Evolutionary conservation across 352 stramenopile genomes (phyloP).

Genomic region (Phytophthora crassamura): DNA sequence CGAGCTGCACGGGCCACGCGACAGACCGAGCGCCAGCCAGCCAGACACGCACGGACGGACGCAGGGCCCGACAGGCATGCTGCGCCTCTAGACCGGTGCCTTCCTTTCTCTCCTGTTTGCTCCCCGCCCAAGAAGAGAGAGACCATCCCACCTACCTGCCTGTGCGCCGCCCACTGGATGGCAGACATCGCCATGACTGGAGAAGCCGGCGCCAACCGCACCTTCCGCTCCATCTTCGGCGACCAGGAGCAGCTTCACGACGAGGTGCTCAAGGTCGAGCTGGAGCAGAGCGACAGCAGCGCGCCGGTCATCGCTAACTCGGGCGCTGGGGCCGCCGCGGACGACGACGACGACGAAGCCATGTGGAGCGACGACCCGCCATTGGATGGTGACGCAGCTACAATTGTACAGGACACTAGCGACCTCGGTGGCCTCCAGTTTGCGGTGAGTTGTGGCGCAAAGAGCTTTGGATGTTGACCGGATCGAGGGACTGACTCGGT

Average conservation of each 20-base stretch:
- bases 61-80: slow-evolving; percentile 43
- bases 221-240: slow-evolving; percentile 79
- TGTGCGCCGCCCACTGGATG: slow-evolving; percentile 29
- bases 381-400: slow-evolving; percentile 20
- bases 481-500: slow-evolving; percentile 9
- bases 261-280: slow-evolving; percentile 32
- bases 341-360: slow-evolving; percentile 51
- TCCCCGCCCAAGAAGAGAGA: slow-evolving; percentile 22
- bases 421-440: slow-evolving; percentile 31
- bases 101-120: slow-evolving; percentile 37
- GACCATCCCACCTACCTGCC: slow-evolving; percentile 4
- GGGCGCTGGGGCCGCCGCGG: slow-evolving; percentile 4
- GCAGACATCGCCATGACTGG: slow-evolving; percentile 51
- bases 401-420: slow-evolving; percentile 23
- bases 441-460: slow-evolving; percentile 25
- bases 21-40: not conserved
- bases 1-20: slow-evolving; percentile 9
- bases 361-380: slow-evolving; percentile 60
- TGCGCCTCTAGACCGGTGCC: slow-evolving; percentile 45
- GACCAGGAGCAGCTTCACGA: slow-evolving; percentile 23
- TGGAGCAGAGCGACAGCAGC: slow-evolving; percentile 22
- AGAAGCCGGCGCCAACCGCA: slow-evolving; percentile 61
- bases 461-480: not conserved
- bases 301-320: slow-evolving; percentile 1
- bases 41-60: slow-evolving; percentile 25